Base-by-base conservation (phyloP, 306 rosid species). In the Malus domestica region DNA sequence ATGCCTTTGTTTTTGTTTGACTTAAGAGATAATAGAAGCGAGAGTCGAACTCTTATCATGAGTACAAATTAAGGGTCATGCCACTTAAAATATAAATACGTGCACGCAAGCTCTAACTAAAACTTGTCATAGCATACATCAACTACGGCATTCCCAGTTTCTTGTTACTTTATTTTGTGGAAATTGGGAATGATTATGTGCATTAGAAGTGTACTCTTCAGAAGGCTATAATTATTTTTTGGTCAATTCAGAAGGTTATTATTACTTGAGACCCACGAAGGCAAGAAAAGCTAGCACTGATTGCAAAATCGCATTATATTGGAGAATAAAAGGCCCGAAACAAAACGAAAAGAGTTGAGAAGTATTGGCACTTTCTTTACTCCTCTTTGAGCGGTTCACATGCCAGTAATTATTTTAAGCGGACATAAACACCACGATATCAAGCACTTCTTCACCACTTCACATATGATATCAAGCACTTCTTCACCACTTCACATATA, bases 321-420 rank as follows among this genome's bases (percentile, higher is more conserved):
- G 44, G 44, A 32, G 40, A 64, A 64, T 64, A 16, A 30, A 7
- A 64, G n/a, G 68, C 23, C 44, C 33, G 3, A 32, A 35, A 16
- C 55, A 64, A 30, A 64, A 1, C 14, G 1, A 64, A 22, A 64
- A 64, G 29, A 13, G 29, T 61, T 61, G 67, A 64, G 42, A 64
- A 30, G 29, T 29, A 61, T 61, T 61, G 67, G 67, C 64, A 29
- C 23, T 13, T 61, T 8, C 38, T 61, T 61, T 55, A 51, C 69
- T 61, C 57, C 76, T 61, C 64, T 61, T 20, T 70, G 29, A 60
- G 76, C 55, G 81, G 76, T 70, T 49, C 75, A 68, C 10, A 58
- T 42, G 38, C 67, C 32, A 23, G 20, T 27, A 61, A 13, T 61
- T 61, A 14, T 61, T 61, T 29, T 38, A 49, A 42, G 30, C 22